Percentiles rank a stretch among this genome's conserved stretches.
Conservation (phyloP, 495 filamentous ascomycete genomes). For the Aspergillus cristatus region DNA sequence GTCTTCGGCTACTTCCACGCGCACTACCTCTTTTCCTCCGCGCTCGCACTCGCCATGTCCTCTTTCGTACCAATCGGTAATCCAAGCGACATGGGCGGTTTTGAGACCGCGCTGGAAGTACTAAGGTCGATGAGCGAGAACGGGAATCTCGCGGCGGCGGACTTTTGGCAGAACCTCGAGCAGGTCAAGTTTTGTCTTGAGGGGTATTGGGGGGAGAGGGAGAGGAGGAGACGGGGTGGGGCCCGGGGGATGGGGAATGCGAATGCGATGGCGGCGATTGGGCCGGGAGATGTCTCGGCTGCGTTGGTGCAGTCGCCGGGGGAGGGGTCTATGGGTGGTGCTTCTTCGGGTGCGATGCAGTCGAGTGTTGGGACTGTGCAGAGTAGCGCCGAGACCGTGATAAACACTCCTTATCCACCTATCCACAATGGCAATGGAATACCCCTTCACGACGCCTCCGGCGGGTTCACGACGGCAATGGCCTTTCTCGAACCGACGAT, state of each 20-base stretch:
- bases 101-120: conserved; percentile 33
- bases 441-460: conserved; percentile 7
- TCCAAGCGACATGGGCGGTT: conserved; percentile 23
- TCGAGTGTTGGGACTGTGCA: not conserved
- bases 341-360: not conserved
- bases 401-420: no score
- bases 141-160: conserved; percentile 32
- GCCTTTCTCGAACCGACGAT: conserved; percentile 37
- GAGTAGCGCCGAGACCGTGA: conserved; percentile 1
- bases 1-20: conserved; percentile 39
- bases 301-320: not conserved
- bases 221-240: conserved; percentile 6
- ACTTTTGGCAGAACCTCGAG: conserved; percentile 31
- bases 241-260: conserved; percentile 7
- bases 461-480: conserved; percentile 36
- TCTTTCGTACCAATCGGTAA: conserved; percentile 32
- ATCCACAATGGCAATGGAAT: no score
- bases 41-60: conserved; percentile 34
- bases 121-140: conserved; percentile 33
- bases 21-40: conserved; percentile 38
- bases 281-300: not conserved
- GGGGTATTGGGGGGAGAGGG: conserved; percentile 11
- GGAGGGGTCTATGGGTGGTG: not conserved
- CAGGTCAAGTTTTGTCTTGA: conserved; percentile 28
- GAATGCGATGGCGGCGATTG: conserved; percentile 1